These are phyloP conservation scores for Candida koratica DNA, from an alignment of 805 yeast species.

Conservation along the genomic window DNA sequence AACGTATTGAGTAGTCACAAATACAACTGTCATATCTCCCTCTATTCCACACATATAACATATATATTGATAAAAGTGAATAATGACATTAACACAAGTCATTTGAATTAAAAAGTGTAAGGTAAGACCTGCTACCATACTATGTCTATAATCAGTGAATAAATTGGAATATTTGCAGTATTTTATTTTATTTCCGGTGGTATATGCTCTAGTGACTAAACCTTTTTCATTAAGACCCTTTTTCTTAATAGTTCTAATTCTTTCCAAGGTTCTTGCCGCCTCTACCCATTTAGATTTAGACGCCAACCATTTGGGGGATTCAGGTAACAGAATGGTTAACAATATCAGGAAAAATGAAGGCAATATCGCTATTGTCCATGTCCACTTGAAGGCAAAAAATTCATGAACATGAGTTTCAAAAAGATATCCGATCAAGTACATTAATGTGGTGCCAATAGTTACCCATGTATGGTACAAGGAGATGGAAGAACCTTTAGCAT, in stretches of 20 bases:
- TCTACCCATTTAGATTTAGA: constrained; percentile 31
- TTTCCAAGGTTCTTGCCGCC: constrained; percentile 25
- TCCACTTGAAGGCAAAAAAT: constrained; percentile 15
- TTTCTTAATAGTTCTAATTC: constrained; percentile 11
- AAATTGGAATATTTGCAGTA: constrained; percentile 28
- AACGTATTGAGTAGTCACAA: constrained; percentile 37
- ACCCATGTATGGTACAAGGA: constrained; percentile 22
- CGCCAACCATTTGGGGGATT: constrained; percentile 30
- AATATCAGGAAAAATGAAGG: constrained; percentile 21
- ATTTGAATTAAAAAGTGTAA: constrained; percentile 43
- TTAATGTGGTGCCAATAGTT: constrained; percentile 18
- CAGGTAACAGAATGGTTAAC: constrained; percentile 23
- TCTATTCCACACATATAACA: constrained; percentile 47
- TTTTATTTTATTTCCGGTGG: constrained; percentile 18
- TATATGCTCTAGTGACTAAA: constrained; percentile 24
- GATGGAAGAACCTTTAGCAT: constrained; percentile 21
- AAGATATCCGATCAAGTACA: constrained; percentile 16
- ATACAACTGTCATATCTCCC: constrained; percentile 26
- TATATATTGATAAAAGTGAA: constrained; percentile 43
- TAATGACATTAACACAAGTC: constrained; percentile 41
- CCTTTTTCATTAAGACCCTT: constrained; percentile 14
- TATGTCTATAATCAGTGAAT: constrained; percentile 31
- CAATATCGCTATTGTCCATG: constrained; percentile 20
- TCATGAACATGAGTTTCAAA: constrained; percentile 12
- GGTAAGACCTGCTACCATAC: constrained; percentile 33